Conservation (phyloP, 371 early-diverging fungal genomes). For the Syncephalastrum racemosum region DNA sequence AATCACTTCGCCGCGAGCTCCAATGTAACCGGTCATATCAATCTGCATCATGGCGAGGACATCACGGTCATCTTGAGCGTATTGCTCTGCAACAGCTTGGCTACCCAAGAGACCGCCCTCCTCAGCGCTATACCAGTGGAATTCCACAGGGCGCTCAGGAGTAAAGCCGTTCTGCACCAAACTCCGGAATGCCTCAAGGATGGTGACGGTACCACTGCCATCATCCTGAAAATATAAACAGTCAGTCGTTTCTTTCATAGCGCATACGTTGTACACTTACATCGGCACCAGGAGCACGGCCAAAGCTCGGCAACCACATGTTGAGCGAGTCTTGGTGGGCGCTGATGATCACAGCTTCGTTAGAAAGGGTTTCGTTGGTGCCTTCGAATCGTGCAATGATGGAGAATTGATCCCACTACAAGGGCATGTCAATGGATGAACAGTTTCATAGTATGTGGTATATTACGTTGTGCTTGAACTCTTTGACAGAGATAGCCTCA, state of each 20-base stretch:
- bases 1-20: constrained; percentile 62
- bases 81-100: constrained; percentile 77
- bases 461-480: constrained; percentile 68
- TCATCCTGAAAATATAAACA: constrained; percentile 60
- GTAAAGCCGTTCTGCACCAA: constrained; percentile 68
- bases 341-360: constrained; percentile 78
- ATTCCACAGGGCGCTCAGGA: constrained; percentile 86
- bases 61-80: constrained; percentile 53
- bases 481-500: constrained; percentile 64
- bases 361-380: constrained; percentile 39
- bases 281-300: constrained; percentile 84
- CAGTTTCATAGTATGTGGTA: not conserved
- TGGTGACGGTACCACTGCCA: constrained; percentile 88
- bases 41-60: constrained; percentile 78
- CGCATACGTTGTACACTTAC: constrained; percentile 24
- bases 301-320: constrained; percentile 80
- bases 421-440: not conserved
- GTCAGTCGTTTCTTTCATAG: not conserved
- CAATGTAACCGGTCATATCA: constrained; percentile 84
- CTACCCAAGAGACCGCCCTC: constrained; percentile 91
- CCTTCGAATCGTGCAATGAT: constrained; percentile 72
- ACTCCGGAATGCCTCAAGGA: constrained; percentile 82
- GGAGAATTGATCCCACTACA: constrained; percentile 50
- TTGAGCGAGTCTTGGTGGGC: constrained; percentile 95
- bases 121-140: constrained; percentile 95